phyloP scores from a whole-genome alignment of 257 asterid species.

The Ophiorrhiza pumila region DNA sequence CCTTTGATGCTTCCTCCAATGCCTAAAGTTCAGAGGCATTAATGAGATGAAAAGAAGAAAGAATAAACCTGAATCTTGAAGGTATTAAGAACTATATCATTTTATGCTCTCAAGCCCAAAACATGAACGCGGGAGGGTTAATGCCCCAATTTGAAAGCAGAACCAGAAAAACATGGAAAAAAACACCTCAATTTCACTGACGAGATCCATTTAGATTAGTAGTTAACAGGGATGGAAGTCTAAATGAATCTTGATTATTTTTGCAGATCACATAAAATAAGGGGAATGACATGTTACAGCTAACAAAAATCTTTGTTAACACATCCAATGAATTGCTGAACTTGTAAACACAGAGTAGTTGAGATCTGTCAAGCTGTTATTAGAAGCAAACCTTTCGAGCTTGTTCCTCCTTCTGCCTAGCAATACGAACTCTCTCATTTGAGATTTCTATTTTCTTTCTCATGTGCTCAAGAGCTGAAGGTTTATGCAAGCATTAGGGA shows the following conservation, averaged over 20 bases:
- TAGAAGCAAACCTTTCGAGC: slow-evolving; percentile 55
- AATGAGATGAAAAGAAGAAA: slow-evolving; percentile 9
- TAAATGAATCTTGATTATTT: neutral
- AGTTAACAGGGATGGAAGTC: neutral
- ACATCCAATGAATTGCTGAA: neutral
- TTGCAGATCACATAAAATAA: neutral
- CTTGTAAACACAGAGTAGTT: neutral
- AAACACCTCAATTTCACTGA: neutral
- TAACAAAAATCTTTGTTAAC: neutral
- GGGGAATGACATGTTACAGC: neutral
- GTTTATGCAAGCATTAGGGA: slow-evolving; percentile 14
- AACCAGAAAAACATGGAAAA: neutral
- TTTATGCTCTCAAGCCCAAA: neutral
- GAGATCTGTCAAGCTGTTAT: neutral
- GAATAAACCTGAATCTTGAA: neutral
- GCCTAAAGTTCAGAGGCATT: slow-evolving; percentile 39
- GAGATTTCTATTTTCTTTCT: slow-evolving; percentile 85
- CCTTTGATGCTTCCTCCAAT: slow-evolving; percentile 72
- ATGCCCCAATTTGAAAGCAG: neutral
- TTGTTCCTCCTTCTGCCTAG: slow-evolving; percentile 79
- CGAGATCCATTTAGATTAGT: neutral
- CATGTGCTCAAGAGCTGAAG: slow-evolving; percentile 89
- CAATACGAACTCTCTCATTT: slow-evolving; percentile 66
- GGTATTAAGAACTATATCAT: neutral
- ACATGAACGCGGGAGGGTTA: neutral